Evolutionary conservation across 257 asterid genomes (phyloP), one percentile per base, ranked within the genome.

Genomic region (Solanum dulcamara): DNA sequence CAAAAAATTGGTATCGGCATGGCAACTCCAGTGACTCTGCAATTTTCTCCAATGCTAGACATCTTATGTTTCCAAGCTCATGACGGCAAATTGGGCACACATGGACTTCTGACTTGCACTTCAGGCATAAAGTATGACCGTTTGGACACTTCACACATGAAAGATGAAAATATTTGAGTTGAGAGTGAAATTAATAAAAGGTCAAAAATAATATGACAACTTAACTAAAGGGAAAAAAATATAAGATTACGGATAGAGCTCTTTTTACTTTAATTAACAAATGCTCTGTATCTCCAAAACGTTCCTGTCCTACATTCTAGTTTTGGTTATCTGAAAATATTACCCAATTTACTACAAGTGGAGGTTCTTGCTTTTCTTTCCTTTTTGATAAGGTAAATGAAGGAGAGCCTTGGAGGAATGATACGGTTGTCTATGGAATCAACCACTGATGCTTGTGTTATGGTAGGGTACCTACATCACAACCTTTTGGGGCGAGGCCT

Each of bases 11-110:
- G 85, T 85, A 83, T 86, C 37, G 84, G 85, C 92, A 90, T 30
- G 92, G 91, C 75, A 90, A 67, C 51, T 88, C 91, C 46, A 90
- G 82, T 57, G 92, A 88, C 81, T 85, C 92, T 32, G 92, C 88
- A 15, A 88, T 86, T 88, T 85, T 90, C 89, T 90, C 91, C 86
- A 90, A 85, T 35, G 91, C 92, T 86, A 90, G 60, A 81, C 90
- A 88, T 81, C 92, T 86, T 85, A 90, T 90, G 89, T 90, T 88
- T 59, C 92, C 92, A 85, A 90, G 92, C 60, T 90, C 92, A 30
- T 87, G 90, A 64, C 88, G 89, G 68, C 92, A 90, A 38, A 88
- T 87, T 80, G 92, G 92, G 85, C 92, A 90, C 59, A 51, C 57
- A 9, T 17, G 87, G 40, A 89, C 87, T 84, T 83, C 83, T 9